phyloP scores from a whole-genome alignment of 2,329 filamentous ascomycete species.

The Fusarium sp. region DNA sequence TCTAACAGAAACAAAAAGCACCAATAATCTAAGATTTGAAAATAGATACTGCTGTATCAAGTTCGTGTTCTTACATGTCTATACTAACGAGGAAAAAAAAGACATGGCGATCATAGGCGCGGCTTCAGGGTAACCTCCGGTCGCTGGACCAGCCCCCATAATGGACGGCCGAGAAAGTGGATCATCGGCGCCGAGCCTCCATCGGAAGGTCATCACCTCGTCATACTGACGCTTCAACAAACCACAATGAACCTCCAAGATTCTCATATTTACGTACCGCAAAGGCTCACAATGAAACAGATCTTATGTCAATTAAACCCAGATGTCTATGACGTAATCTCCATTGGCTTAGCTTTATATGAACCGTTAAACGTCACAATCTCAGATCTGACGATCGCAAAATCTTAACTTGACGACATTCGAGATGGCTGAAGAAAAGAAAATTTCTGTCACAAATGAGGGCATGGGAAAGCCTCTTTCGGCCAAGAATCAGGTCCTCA shows the following conservation, averaged over 20 bases:
- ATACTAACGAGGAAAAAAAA: neutral
- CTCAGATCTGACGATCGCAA: neutral
- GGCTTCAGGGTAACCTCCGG: constrained; percentile 9
- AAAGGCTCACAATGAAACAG: neutral
- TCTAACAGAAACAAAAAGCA: no score
- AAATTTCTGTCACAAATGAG: constrained; percentile 31
- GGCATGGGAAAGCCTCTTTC: constrained; percentile 60
- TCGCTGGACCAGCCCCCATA: neutral
- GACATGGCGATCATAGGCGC: fast-evolving
- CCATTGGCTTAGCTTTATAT: neutral
- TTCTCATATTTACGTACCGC: neutral
- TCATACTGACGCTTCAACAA: constrained; percentile 30
- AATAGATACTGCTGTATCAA: fast-evolving
- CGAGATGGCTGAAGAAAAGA: neutral
- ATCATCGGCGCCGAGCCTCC: constrained; percentile 1
- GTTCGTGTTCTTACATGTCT: no score
- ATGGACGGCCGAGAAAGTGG: constrained; percentile 11
- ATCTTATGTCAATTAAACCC: no score
- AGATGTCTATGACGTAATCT: constrained; percentile 30
- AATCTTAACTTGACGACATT: constrained; percentile 18
- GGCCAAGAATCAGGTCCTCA: constrained; percentile 65
- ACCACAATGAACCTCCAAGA: neutral
- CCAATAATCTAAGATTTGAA: fast-evolving
- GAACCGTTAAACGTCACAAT: neutral
- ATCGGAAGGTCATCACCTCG: constrained; percentile 19